These are phyloP conservation scores for Chlorella ohadii DNA, from an alignment of 139 green algal genomes.

Conservation along the genomic window DNA sequence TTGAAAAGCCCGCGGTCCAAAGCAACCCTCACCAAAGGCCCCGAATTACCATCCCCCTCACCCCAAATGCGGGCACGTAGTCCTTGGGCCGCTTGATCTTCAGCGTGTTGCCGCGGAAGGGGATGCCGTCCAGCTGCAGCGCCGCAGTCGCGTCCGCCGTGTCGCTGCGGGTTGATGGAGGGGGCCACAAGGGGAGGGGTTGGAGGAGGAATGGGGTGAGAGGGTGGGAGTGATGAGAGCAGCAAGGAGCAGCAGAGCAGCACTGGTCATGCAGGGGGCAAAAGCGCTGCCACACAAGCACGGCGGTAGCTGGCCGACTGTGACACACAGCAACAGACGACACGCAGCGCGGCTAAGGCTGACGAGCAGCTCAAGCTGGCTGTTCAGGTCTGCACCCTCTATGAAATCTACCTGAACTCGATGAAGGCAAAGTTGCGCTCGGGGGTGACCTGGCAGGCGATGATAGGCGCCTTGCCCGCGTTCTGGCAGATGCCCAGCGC, in stretches of 20 bases:
- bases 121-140: constrained; percentile 46
- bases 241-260: background rate
- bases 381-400: no score
- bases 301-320: no score
- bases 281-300: no score
- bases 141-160: constrained; percentile 21
- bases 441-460: constrained; percentile 37
- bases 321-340: no score
- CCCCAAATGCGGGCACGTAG: constrained; percentile 34
- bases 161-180: constrained; percentile 31
- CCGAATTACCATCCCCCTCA: no score
- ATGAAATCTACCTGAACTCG: constrained; percentile 45
- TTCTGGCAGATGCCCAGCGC: constrained; percentile 33
- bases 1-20: no score
- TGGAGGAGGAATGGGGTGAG: background rate
- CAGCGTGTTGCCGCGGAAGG: constrained; percentile 35
- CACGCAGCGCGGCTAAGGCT: no score
- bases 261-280: no score
- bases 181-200: background rate
- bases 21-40: no score
- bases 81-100: constrained; percentile 51
- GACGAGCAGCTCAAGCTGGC: no score
- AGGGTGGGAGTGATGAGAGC: background rate
- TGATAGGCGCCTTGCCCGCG: constrained; percentile 38
- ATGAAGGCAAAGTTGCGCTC: constrained; percentile 46